phyloP scores from a whole-genome alignment of 768 basidiomycete species.

The Boletus reticuloceps region DNA sequence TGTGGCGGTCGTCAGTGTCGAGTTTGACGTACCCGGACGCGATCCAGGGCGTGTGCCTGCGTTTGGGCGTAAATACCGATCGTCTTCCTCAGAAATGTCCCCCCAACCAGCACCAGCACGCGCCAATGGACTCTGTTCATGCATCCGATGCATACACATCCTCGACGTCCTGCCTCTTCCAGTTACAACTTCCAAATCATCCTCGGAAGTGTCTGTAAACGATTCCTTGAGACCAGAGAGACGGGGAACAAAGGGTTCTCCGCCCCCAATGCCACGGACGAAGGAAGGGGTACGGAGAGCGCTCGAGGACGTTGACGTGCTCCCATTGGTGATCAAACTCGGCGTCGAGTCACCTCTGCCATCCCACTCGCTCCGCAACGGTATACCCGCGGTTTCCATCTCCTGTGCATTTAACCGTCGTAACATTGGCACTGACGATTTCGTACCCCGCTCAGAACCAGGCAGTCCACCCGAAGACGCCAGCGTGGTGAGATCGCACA shows the following conservation, averaged over 20 bases:
- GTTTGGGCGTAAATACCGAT: neutral
- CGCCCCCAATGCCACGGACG: neutral
- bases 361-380: constrained; percentile 1
- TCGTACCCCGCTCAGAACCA: neutral
- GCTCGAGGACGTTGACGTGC: constrained; percentile 16
- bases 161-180: neutral
- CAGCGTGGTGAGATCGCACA: constrained; percentile 6
- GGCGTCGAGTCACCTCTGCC: constrained; percentile 16
- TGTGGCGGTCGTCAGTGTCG: constrained; percentile 20
- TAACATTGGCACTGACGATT: constrained; percentile 18
- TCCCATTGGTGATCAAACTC: constrained; percentile 21
- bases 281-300: constrained; percentile 7
- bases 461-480: constrained; percentile 6
- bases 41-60: neutral
- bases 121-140: constrained; percentile 6
- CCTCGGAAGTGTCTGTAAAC: constrained; percentile 18
- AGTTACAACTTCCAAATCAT: constrained; percentile 8
- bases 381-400: neutral
- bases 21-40: constrained; percentile 21
- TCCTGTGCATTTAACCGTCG: constrained; percentile 17
- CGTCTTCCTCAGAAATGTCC: constrained; percentile 8
- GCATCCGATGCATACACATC: constrained; percentile 2
- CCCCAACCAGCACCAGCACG: neutral
- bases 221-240: constrained; percentile 23
- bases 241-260: constrained; percentile 10